These are phyloP conservation scores for Xylariales sp. DNA, from an alignment of 2,329 filamentous ascomycete genomes.

Conservation along the genomic window DNA sequence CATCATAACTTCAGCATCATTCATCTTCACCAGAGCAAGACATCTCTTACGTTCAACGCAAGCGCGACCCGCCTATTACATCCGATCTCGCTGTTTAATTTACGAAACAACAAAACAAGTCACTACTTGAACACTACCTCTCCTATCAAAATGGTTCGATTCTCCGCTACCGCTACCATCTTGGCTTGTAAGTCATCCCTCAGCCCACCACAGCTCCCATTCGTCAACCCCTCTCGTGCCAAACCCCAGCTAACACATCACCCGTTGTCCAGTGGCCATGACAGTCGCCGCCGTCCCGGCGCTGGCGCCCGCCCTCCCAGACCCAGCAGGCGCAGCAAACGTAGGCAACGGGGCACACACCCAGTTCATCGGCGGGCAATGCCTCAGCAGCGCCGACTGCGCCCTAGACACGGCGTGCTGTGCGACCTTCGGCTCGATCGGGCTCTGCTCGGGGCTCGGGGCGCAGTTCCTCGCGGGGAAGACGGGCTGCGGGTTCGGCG, in stretches of 20 bases:
- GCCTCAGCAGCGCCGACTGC: constrained; percentile 46
- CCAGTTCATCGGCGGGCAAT: constrained; percentile 49
- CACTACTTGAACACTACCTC: neutral
- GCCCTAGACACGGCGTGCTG: constrained; percentile 44
- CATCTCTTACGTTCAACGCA: constrained; percentile 12
- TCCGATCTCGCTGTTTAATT: too few species aligned
- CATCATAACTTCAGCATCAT: neutral
- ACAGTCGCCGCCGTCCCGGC: constrained; percentile 35
- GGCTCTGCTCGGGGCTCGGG: constrained; percentile 45
- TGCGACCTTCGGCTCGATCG: constrained; percentile 43
- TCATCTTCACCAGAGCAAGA: constrained; percentile 16
- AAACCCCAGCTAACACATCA: constrained; percentile 27
- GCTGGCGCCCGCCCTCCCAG: constrained; percentile 34
- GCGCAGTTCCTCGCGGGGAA: constrained; percentile 47
- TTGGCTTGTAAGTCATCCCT: constrained; percentile 43
- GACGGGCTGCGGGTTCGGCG: constrained; percentile 47
- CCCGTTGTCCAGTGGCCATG: constrained; percentile 35
- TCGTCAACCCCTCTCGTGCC: too few species aligned
- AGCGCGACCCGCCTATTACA: neutral
- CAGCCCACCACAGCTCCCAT: neutral
- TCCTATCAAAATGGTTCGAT: constrained; percentile 44
- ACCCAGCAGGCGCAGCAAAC: constrained; percentile 40
- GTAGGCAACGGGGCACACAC: constrained; percentile 44
- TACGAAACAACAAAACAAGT: neutral
- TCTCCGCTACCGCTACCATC: constrained; percentile 40